A percentile compares a stretch with the other conserved stretches of the same genome.
These are phyloP conservation scores for Scenedesmus sp. DNA, from an alignment of 163 green algal species.

Conservation along the genomic window DNA sequence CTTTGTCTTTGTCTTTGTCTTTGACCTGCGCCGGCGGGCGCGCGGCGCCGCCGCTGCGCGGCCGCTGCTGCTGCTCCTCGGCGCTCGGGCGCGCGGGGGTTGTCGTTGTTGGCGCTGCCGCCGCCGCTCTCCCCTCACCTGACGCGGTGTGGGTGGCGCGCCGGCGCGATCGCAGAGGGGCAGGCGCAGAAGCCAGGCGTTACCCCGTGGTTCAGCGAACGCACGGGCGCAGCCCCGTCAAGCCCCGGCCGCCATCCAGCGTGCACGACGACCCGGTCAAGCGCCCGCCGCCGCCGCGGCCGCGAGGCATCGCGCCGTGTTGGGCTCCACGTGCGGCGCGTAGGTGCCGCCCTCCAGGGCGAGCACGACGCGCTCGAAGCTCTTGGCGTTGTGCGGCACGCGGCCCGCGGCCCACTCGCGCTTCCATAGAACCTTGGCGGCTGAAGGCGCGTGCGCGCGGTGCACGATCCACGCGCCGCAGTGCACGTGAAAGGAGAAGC, in stretches of 20 bases:
- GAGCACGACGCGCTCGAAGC: not conserved
- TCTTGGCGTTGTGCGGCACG: not conserved
- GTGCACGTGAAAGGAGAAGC: constrained; percentile 2
- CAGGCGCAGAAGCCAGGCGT: not conserved
- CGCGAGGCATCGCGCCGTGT: not conserved
- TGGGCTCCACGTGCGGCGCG: not conserved
- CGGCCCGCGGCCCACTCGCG: not conserved
- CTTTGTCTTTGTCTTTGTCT: too few species aligned
- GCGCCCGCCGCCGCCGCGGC: too few species aligned
- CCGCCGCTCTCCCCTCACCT: too few species aligned
- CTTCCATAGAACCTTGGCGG: not conserved
- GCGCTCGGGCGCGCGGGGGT: too few species aligned
- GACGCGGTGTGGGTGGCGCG: not conserved
- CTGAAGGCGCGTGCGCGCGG: not conserved
- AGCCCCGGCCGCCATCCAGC: not conserved
- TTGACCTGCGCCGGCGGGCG: too few species aligned
- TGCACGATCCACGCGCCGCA: constrained; percentile 3
- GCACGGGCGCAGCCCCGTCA: too few species aligned
- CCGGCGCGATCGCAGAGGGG: not conserved
- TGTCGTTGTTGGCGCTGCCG: too few species aligned
- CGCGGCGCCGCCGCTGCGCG: too few species aligned
- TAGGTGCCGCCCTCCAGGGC: not conserved
- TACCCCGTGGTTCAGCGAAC: too few species aligned
- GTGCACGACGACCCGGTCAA: not conserved
- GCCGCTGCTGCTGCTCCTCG: too few species aligned